Percentiles rank a stretch among this genome's conserved stretches.
Evolutionary conservation across 2,329 filamentous ascomycete genomes (phyloP).

Genomic region (Stemphylium beticola): DNA sequence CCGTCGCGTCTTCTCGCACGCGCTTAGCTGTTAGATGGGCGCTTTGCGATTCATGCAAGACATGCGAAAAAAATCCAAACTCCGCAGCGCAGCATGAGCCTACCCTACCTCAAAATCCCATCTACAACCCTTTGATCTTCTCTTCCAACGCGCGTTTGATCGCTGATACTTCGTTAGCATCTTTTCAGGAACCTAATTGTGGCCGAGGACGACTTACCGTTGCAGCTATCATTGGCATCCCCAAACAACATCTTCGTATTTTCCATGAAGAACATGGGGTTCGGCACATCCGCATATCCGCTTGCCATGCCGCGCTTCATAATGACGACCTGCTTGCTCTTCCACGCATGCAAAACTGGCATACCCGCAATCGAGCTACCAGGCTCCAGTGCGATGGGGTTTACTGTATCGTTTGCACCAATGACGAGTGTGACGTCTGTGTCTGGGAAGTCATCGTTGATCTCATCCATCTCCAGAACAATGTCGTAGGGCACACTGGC

Average conservation of each 20-base stretch:
- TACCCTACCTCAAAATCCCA: not conserved
- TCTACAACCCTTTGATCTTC: constrained; percentile 40
- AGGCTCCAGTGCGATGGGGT: constrained; percentile 84
- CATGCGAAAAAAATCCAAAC: not conserved
- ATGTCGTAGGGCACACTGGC: constrained; percentile 90
- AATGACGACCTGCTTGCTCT: constrained; percentile 89
- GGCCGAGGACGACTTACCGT: constrained; percentile 55
- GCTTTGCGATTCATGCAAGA: not conserved
- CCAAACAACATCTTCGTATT: constrained; percentile 91
- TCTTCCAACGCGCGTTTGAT: constrained; percentile 47
- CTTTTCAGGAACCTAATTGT: not conserved
- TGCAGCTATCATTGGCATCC: constrained; percentile 83
- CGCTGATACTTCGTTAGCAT: constrained; percentile 33
- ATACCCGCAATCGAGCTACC: constrained; percentile 87
- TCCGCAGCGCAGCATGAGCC: not conserved
- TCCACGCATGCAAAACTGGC: constrained; percentile 92
- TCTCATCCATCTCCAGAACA: constrained; percentile 94
- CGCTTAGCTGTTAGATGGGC: not conserved
- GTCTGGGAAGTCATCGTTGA: constrained; percentile 87
- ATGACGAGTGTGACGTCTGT: constrained; percentile 89
- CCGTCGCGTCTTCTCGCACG: not conserved
- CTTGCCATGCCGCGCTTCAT: constrained; percentile 93
- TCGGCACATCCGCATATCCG: constrained; percentile 89
- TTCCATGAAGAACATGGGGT: constrained; percentile 93
- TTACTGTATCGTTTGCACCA: constrained; percentile 91